Percentiles rank a stretch among this genome's conserved stretches.
These are phyloP conservation scores for Fusarium dlaminii DNA, from an alignment of 2,329 filamentous ascomycete genomes.

Conservation along the genomic window DNA sequence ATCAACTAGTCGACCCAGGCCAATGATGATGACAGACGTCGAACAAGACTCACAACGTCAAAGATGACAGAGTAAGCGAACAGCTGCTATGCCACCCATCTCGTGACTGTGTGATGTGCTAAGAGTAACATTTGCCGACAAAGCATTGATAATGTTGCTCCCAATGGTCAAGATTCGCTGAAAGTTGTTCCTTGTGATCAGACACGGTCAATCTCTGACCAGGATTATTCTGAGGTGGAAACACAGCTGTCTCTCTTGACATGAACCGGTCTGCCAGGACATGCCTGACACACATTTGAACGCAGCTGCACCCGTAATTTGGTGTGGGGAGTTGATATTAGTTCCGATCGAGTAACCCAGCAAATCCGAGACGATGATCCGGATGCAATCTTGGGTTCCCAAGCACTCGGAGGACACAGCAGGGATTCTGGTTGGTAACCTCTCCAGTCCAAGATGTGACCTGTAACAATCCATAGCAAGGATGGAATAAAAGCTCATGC, in stretches of 20 bases:
- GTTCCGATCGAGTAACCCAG: constrained; percentile 30
- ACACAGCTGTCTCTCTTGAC: constrained; percentile 20
- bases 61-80: constrained; percentile 10
- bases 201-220: neutral
- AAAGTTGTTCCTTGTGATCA: constrained; percentile 10
- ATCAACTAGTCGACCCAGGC: constrained; percentile 30
- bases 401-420: constrained; percentile 33
- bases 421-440: constrained; percentile 34
- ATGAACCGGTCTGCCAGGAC: constrained; percentile 17
- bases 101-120: constrained; percentile 1
- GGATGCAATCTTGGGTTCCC: constrained; percentile 39
- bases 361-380: constrained; percentile 33
- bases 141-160: neutral
- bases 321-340: constrained; percentile 17
- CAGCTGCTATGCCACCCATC: neutral
- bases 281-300: constrained; percentile 4
- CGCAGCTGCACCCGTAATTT: neutral
- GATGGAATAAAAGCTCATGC: constrained; percentile 36
- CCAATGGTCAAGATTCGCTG: neutral
- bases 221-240: constrained; percentile 3
- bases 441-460: constrained; percentile 35
- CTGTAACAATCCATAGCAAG: constrained; percentile 34
- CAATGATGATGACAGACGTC: constrained; percentile 10
- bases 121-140: constrained; percentile 10
- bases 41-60: constrained; percentile 1